A percentile compares a stretch with the other conserved stretches of the same genome.
Conservation (phyloP, 2,329 filamentous ascomycete genomes). For the Ampelomyces quisqualis region DNA sequence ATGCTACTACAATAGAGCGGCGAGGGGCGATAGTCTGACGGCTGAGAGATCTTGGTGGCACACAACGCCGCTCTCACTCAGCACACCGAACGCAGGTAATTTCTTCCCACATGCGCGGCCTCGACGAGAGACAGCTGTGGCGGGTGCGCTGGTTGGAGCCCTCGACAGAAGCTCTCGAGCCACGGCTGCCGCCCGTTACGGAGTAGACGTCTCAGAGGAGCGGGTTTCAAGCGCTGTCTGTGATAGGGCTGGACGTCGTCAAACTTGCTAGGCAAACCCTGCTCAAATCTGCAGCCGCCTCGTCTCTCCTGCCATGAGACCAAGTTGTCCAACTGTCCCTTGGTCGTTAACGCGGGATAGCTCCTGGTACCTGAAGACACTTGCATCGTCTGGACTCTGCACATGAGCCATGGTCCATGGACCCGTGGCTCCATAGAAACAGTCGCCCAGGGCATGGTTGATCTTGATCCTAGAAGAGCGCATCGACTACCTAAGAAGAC, state of each 20-base stretch:
- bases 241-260: constrained; percentile 23
- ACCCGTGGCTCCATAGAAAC: constrained; percentile 1
- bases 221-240: constrained; percentile 17
- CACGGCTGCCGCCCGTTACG: constrained; percentile 25
- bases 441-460: constrained; percentile 10
- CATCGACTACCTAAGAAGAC: constrained; percentile 23
- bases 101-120: constrained; percentile 10
- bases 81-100: constrained; percentile 13
- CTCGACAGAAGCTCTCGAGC: constrained; percentile 24
- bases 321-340: constrained; percentile 1
- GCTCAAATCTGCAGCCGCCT: constrained; percentile 13
- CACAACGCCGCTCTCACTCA: constrained; percentile 21
- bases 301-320: constrained; percentile 6
- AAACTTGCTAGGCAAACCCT: constrained; percentile 7
- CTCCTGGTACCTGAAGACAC: constrained; percentile 1
- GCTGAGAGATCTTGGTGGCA: constrained; percentile 15
- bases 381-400: constrained; percentile 1
- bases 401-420: no score
- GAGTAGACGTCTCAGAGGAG: constrained; percentile 27
- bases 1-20: constrained; percentile 18
- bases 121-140: constrained; percentile 13
- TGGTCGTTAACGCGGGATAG: constrained; percentile 3
- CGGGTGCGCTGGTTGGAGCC: constrained; percentile 22
- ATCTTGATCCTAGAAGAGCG: constrained; percentile 15
- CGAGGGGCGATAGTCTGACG: constrained; percentile 17